Base-by-base conservation (phyloP, 1,284 basidiomycete species). In the Microbotryomycetes sp. region DNA sequence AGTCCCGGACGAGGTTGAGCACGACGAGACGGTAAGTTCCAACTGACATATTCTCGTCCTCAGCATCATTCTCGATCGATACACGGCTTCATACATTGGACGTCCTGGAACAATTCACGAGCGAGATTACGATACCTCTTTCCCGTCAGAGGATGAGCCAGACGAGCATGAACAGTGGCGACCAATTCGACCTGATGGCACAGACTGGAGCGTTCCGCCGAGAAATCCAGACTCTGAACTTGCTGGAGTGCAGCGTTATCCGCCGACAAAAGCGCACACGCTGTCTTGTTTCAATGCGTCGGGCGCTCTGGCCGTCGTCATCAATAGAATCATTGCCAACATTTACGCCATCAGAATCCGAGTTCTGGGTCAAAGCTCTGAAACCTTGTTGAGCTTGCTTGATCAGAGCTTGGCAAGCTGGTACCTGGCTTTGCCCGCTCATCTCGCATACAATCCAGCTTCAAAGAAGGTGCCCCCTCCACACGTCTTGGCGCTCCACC, bases 251-350 rank as follows among this genome's bases (percentile, higher is more conserved):
- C 22, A 54, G 56, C 30, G 51, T 6, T 69, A 70, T 52, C 63
- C 70, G 23, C 58, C 62, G 31, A 58, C 58, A 3, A 56, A 62
- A 36, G 59, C 81, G 3, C 79, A 81, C 50, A 76, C 83, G 36
- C 77, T 89, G 26, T 86, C 87, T 31, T 88, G 86, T 74, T 90
- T 90, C 79, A 86, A 84, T 70, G 85, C 85, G 19, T 83, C 83
- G 16, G 84, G 86, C 1, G 79, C 78, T n/a, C 80, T 90, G 15
- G 85, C 67, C 4, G 67, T 69, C 28, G 61, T 69, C 42, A 67
- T 69, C 57, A 69, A 69, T 25, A 62, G 67, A 16, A 84, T 90
- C 68, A 80, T 89, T 48, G 84, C 87, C 70, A 79, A 81, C 23
- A 81, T 90, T 54, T 92, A 92, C 71, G 82, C 87, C 42, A 83